Evolutionary conservation across 345 rosid species (phyloP).

Genomic region (Limnanthes douglasii): DNA sequence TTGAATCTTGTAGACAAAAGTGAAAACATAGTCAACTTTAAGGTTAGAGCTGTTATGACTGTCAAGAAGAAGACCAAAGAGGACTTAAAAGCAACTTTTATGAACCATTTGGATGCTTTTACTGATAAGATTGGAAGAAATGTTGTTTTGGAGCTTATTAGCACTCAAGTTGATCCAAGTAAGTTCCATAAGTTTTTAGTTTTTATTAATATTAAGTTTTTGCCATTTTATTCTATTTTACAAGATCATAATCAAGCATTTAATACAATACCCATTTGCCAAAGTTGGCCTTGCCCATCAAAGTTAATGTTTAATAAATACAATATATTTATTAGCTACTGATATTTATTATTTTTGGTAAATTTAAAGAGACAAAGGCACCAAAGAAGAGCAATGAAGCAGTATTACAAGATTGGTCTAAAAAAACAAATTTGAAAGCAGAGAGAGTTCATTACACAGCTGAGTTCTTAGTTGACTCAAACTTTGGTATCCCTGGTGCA

Average conservation of each 20-base stretch:
- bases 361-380: conserved; percentile 41
- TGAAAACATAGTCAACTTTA: conserved; percentile 28
- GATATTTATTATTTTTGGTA: too few relatives aligned
- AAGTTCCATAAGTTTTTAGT: conserved; percentile 15
- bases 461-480: conserved; percentile 57
- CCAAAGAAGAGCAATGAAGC: conserved; percentile 75
- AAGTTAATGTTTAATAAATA: conserved; percentile 5
- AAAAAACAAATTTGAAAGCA: conserved; percentile 55
- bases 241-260: too few relatives aligned
- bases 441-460: conserved; percentile 85
- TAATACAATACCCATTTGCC: too few relatives aligned
- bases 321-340: too few relatives aligned
- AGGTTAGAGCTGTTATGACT: conserved; percentile 62
- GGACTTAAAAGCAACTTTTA: conserved; percentile 57
- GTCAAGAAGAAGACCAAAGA: conserved; percentile 77
- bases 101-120: conserved; percentile 58
- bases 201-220: neutral
- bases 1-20: conserved; percentile 4
- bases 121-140: conserved; percentile 72
- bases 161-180: conserved; percentile 84
- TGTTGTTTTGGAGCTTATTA: conserved; percentile 70
- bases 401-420: conserved; percentile 67
- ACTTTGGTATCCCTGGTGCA: conserved; percentile 83
- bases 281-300: neutral
- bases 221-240: neutral